A percentile compares a stretch with the other conserved stretches of the same genome.
phyloP scores from a whole-genome alignment of 2,329 filamentous ascomycete species.

The Nemania bipapillata region DNA sequence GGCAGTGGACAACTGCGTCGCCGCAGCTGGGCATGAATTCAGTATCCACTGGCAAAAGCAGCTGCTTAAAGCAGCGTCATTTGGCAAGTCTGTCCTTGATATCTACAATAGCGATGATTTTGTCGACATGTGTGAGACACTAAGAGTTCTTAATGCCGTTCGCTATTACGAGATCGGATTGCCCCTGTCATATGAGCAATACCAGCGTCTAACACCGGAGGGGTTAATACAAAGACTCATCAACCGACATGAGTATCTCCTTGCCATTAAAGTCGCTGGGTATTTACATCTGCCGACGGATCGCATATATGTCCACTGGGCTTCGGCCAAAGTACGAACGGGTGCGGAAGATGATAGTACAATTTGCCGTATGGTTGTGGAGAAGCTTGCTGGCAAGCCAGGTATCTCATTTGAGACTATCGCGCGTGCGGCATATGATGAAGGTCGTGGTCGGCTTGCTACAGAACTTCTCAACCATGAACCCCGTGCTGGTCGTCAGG shows the following conservation, averaged over 20 bases:
- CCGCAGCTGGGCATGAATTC: constrained; percentile 92
- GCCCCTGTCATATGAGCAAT: constrained; percentile 92
- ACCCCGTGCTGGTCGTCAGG: constrained; percentile 92
- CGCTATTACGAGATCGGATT: constrained; percentile 91
- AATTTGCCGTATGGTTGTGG: constrained; percentile 86
- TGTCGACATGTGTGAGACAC: constrained; percentile 95
- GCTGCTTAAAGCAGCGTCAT: constrained; percentile 93
- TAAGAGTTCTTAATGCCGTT: constrained; percentile 91
- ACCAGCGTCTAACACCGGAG: constrained; percentile 88
- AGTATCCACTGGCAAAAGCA: constrained; percentile 93
- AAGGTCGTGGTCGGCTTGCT: constrained; percentile 87
- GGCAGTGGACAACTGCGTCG: constrained; percentile 92
- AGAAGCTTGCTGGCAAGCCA: constrained; percentile 84
- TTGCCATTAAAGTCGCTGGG: constrained; percentile 87
- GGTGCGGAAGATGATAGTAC: constrained; percentile 87
- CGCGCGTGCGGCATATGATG: constrained; percentile 90
- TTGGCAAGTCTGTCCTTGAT: constrained; percentile 96
- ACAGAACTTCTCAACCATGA: constrained; percentile 94
- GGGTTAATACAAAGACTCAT: constrained; percentile 86
- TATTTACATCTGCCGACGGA: constrained; percentile 88
- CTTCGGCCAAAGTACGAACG: constrained; percentile 88
- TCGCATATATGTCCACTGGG: constrained; percentile 96
- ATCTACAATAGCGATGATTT: constrained; percentile 99
- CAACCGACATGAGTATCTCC: constrained; percentile 88
- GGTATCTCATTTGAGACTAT: constrained; percentile 97